These are phyloP conservation scores for Draba incana DNA, from an alignment of 345 rosid genomes.

Conservation along the genomic window DNA sequence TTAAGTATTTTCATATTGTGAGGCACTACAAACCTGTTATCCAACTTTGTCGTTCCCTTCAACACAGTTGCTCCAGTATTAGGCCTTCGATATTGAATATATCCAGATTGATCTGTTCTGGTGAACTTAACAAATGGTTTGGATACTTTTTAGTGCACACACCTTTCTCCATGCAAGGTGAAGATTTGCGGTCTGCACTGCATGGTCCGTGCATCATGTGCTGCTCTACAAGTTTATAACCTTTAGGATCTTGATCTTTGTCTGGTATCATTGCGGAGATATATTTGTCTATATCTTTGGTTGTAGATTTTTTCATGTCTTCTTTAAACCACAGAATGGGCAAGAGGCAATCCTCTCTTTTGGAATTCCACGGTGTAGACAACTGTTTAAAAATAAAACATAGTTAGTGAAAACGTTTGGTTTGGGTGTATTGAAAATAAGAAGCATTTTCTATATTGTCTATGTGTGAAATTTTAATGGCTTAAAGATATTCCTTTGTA, in stretches of 20 bases:
- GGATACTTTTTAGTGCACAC: not conserved
- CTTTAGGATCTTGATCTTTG: not conserved
- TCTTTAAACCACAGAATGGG: not conserved
- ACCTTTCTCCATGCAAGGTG: slow-evolving; percentile 4
- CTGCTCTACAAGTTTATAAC: not conserved
- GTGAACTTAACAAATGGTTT: not conserved
- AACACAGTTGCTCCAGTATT: not conserved
- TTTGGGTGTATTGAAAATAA: too few relatives aligned
- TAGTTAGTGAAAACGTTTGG: too few relatives aligned
- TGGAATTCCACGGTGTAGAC: not conserved
- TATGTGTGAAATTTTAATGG: too few relatives aligned
- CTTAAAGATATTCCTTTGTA: too few relatives aligned
- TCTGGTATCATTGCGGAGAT: not conserved
- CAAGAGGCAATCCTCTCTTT: not conserved
- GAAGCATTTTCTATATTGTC: too few relatives aligned
- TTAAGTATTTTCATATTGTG: not conserved
- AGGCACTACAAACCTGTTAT: not conserved
- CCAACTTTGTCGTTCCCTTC: not conserved
- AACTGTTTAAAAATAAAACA: not conserved
- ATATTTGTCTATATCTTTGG: not conserved
- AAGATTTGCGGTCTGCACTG: not conserved
- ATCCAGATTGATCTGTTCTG: not conserved
- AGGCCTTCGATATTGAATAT: not conserved
- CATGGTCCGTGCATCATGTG: slow-evolving; percentile 9
- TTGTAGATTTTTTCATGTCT: not conserved